These are phyloP conservation scores for Cladophialophora carrionii DNA, from an alignment of 2,329 filamentous ascomycete species.

Conservation along the genomic window DNA sequence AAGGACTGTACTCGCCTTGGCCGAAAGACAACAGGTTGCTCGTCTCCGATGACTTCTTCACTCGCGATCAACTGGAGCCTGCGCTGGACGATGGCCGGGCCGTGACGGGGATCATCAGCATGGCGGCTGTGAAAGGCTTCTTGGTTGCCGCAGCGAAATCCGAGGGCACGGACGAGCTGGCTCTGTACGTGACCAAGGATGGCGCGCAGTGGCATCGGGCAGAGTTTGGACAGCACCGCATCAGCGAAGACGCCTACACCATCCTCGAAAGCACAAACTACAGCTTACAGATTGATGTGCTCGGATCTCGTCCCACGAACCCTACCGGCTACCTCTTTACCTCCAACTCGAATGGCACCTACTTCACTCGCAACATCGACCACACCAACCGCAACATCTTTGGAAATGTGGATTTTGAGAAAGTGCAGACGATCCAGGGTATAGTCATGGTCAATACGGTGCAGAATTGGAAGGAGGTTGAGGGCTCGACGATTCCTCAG, in stretches of 20 bases:
- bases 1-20: constrained; percentile 70
- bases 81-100: constrained; percentile 73
- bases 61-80: constrained; percentile 66
- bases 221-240: constrained; percentile 82
- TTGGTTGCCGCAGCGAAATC: constrained; percentile 82
- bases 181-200: constrained; percentile 85
- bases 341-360: constrained; percentile 96
- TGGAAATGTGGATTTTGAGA: constrained; percentile 92
- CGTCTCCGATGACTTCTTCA: constrained; percentile 83
- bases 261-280: constrained; percentile 95
- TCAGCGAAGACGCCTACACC: constrained; percentile 85
- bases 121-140: constrained; percentile 83
- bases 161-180: constrained; percentile 82
- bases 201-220: constrained; percentile 86
- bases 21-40: constrained; percentile 76
- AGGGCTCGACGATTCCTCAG: constrained; percentile 59
- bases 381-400: constrained; percentile 81
- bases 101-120: constrained; percentile 76
- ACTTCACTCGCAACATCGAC: constrained; percentile 88
- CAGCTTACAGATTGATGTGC: constrained; percentile 94
- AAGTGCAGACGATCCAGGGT: constrained; percentile 86
- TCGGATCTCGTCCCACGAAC: constrained; percentile 66
- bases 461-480: constrained; percentile 78
- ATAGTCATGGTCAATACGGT: constrained; percentile 89
- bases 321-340: constrained; percentile 89